Base-by-base conservation (phyloP, 192 early-diverging fungal genomes). In the Glomus cerebriforme region DNA sequence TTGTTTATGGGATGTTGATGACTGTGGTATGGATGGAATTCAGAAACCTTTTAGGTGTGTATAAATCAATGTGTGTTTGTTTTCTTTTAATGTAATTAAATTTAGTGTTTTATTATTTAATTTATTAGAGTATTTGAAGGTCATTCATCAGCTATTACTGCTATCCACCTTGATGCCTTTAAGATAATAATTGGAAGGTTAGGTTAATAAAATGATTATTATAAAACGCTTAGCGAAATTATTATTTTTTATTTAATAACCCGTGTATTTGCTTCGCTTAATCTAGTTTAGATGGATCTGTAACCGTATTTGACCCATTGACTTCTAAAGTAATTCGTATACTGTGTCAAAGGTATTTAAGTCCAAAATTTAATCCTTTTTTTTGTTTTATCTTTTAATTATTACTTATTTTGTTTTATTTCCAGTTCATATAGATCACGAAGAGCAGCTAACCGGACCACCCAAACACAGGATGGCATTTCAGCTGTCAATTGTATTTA, bases 1-100 rank as follows among this genome's bases (percentile, higher is more conserved):
- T 22, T 86, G 80, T 67, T 39, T 89, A 26, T 89, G 86, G 84
- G 82, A 86, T 29, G 59, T 81, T 3, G 85, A 54, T n/a, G 19
- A 10, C 39, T 43, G 49, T 54, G 49, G 88, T 54, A 22, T 43
- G 0, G 19, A 31, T 37, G 49, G 5, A 31, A 58, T 35, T 80
- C 84, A 19, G 2, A 54, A 54, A 12, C 49, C 49, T 4, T 54
- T 19, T 54, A 54, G 19, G 49, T 54, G 6, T 17, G 49, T 54
- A 54, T 54, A 54, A 49, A 19, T 54, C 1, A n/a, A n/a, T n/a
- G n/a, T n/a, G n/a, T n/a, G n/a, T n/a, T 6, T 54, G 49, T 7
- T 7, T 0, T 22, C 15, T 54, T 22, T 54, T 19, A 3, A 6
- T 54, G 49, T 54, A 7, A 17, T 54, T 17, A 54, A 54, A 7